These are phyloP conservation scores for Chlamydomonas sp. DNA, from an alignment of 139 green algal species.

Conservation along the genomic window DNA sequence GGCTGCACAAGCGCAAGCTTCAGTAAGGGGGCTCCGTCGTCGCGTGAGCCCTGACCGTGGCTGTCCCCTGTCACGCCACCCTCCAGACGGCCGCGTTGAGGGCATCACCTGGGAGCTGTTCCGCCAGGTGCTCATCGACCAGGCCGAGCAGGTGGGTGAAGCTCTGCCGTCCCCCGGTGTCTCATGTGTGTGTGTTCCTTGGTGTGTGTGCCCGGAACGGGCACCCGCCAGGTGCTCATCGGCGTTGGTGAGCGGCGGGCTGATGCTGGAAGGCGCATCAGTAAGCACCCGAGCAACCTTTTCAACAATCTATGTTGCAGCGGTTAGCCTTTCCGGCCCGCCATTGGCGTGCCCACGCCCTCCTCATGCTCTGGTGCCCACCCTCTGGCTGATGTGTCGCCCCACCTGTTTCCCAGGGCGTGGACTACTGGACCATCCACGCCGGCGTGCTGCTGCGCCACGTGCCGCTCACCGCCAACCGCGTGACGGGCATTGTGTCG, in stretches of 20 bases:
- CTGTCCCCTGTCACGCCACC: too few relatives aligned
- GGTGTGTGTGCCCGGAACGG: not conserved
- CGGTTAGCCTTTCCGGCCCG: not conserved
- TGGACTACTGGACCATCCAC: conserved; percentile 99
- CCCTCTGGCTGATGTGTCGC: not conserved
- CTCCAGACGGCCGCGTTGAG: conserved; percentile 68
- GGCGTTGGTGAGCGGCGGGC: too few relatives aligned
- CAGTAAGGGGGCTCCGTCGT: too few relatives aligned
- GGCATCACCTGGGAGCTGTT: conserved; percentile 98
- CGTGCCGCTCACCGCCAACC: conserved; percentile 90
- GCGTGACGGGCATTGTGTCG: conserved; percentile 95
- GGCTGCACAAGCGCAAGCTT: too few relatives aligned
- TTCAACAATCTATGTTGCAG: too few relatives aligned
- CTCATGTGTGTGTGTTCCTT: not conserved
- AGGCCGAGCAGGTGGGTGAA: conserved; percentile 82
- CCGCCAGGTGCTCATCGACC: conserved; percentile 93
- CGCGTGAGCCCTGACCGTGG: too few relatives aligned
- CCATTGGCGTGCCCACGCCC: not conserved
- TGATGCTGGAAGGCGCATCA: too few relatives aligned
- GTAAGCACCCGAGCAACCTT: too few relatives aligned
- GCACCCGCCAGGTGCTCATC: too few relatives aligned
- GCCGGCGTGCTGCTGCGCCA: conserved; percentile 92
- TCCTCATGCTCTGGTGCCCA: too few relatives aligned
- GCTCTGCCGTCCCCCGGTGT: not conserved
- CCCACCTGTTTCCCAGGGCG: conserved; percentile 71